Conservation (phyloP, 805 yeast genomes). For the Myxozyma vanderwaltii region DNA sequence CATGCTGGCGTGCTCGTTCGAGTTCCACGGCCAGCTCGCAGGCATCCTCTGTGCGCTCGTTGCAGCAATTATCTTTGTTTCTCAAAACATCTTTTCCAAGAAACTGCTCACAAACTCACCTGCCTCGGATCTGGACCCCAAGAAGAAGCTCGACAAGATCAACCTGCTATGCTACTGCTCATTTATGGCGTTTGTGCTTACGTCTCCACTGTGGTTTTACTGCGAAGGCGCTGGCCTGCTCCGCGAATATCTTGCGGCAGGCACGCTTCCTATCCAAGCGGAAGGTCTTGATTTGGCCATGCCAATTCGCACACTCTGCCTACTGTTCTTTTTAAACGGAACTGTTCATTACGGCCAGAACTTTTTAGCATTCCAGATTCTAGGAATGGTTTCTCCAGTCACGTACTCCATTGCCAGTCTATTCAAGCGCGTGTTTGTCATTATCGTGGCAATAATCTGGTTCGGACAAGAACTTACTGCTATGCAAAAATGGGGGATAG, state of each 20-base stretch:
- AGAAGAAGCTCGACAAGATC: constrained; percentile 69
- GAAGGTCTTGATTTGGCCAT: constrained; percentile 40
- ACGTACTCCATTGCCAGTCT: constrained; percentile 84
- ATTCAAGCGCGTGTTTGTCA: constrained; percentile 85
- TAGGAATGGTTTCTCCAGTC: constrained; percentile 80
- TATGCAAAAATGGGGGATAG: constrained; percentile 48
- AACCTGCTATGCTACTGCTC: constrained; percentile 82
- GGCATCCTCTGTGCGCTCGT: constrained; percentile 72
- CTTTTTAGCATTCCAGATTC: constrained; percentile 73
- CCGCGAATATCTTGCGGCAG: constrained; percentile 27
- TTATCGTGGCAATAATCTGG: constrained; percentile 72
- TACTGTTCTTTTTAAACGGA: constrained; percentile 64
- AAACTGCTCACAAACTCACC: constrained; percentile 60
- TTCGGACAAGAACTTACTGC: constrained; percentile 50
- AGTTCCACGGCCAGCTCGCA: constrained; percentile 50
- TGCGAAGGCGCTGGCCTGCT: constrained; percentile 53
- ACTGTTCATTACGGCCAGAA: constrained; percentile 78
- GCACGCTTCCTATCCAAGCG: constrained; percentile 29
- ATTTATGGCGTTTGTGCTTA: constrained; percentile 64
- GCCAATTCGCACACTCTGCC: constrained; percentile 41
- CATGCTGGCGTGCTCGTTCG: constrained; percentile 58
- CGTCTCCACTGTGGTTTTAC: constrained; percentile 71
- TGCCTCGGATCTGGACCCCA: constrained; percentile 32
- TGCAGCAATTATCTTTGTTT: constrained; percentile 75
- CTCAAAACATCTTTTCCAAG: constrained; percentile 85